Evolutionary conservation across 1,284 basidiomycete genomes (phyloP).

Genomic region (Paramarasmius palmivorus): DNA sequence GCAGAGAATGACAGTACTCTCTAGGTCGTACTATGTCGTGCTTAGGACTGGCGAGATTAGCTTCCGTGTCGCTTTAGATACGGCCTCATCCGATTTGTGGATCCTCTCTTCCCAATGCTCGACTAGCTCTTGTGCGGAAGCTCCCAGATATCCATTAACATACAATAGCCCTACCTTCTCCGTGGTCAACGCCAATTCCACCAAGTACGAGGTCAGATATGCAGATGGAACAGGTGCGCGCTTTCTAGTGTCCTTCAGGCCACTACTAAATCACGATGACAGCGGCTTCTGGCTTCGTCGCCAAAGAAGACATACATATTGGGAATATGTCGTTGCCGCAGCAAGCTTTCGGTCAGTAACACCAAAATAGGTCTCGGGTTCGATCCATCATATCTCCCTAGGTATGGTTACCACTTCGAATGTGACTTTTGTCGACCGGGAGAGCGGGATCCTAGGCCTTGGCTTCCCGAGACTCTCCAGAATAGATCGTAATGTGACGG

Average conservation of each 20-base stretch:
- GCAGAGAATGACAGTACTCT: conserved; percentile 1
- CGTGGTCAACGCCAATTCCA: conserved; percentile 59
- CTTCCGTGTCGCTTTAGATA: conserved; percentile 73
- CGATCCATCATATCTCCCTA: conserved; percentile 24
- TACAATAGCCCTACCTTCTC: conserved; percentile 68
- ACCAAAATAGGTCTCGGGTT: background rate
- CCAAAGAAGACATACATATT: conserved; percentile 58
- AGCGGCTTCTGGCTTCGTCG: conserved; percentile 72
- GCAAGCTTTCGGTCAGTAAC: conserved; percentile 64
- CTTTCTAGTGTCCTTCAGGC: conserved; percentile 4
- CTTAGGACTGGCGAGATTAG: conserved; percentile 58
- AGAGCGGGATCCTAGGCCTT: conserved; percentile 72
- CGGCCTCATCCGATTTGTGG: conserved; percentile 78
- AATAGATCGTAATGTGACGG: conserved; percentile 45
- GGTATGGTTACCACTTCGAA: conserved; percentile 64
- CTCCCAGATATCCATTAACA: conserved; percentile 66
- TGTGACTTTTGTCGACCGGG: conserved; percentile 57
- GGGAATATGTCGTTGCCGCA: conserved; percentile 56
- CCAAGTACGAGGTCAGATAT: conserved; percentile 58
- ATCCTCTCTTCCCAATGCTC: conserved; percentile 62
- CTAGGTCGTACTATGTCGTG: conserved; percentile 66
- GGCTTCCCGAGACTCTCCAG: conserved; percentile 73
- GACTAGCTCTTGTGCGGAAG: conserved; percentile 47
- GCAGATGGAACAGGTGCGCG: conserved; percentile 64
- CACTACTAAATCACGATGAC: conserved; percentile 13